Evolutionary conservation across 176 grass and related monocot species (phyloP), one percentile per base, ranked within the genome.

Genomic region (Carex cristatella): DNA sequence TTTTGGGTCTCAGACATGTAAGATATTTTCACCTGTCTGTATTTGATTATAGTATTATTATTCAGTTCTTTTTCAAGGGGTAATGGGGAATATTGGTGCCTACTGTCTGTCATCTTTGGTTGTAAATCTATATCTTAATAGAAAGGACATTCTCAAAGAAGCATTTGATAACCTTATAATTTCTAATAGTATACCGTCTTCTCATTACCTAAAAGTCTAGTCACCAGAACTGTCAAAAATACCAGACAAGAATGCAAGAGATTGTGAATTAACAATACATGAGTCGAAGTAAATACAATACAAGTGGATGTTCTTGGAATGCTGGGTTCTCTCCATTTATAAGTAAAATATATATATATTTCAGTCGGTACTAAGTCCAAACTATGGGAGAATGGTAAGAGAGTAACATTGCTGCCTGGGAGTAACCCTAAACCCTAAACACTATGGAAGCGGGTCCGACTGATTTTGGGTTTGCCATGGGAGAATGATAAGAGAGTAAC

Each of bases 91-190:
- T 79, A 32, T 73, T 38, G 13, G 35, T 86, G 3, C 18, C 58
- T 82, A 59, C 27, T 86, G 3, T 32, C 63, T 81, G 49, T 82
- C 55, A 88, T 67, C 57, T 6, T 69, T 38, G 83, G 58, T 90
- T 87, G 75, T 91, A 82, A 72, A 86, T 86, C 15, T 85, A 69
- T 70, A 30, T 79, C 56, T 67, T 79, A 91, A 86, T 55, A 14
- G 7, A 13, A 85, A 79, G 54, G 87, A 90, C 81, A 79, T 93
- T 77, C 81, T 90, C 46, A 61, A 87, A 84, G 51, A 84, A 79
- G 83, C 53, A 10, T 82, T 7, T 74, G 19, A 38, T 69, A 42
- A 18, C 67, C 60, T 62, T n/a, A 27, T 62, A 62, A 62, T 13
- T 62, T 16, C 7, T 42, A 42, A 42, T 7, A 67, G 14, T 67